A percentile compares a stretch with the other conserved stretches of the same genome.
phyloP scores from a whole-genome alignment of 2,329 filamentous ascomycete genomes.

The Dactylellina cionopaga region DNA sequence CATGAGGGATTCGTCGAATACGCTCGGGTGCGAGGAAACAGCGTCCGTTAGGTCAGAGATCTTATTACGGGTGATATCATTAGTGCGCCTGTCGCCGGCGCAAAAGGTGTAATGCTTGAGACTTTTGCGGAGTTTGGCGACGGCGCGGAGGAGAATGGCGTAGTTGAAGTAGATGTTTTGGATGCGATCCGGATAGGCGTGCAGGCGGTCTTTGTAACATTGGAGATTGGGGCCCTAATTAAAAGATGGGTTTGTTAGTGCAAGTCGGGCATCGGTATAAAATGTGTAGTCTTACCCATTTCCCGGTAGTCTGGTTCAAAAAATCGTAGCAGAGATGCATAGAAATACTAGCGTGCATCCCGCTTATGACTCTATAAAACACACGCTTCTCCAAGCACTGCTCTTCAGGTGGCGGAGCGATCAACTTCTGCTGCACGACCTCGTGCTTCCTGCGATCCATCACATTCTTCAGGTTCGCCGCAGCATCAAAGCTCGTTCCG shows the following conservation, averaged over 20 bases:
- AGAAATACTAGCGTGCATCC: constrained; percentile 98
- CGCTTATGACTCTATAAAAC: constrained; percentile 92
- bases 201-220: constrained; percentile 88
- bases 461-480: constrained; percentile 67
- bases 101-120: constrained; percentile 88
- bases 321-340: constrained; percentile 96
- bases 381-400: constrained; percentile 98
- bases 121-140: constrained; percentile 87
- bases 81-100: constrained; percentile 81
- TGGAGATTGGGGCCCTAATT: constrained; percentile 76
- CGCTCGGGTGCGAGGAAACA: constrained; percentile 67
- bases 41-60: constrained; percentile 80
- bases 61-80: constrained; percentile 80
- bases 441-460: constrained; percentile 57
- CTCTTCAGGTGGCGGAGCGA: constrained; percentile 80
- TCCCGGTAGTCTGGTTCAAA: constrained; percentile 90
- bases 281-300: constrained; percentile 70
- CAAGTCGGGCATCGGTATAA: neutral
- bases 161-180: constrained; percentile 99
- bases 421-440: constrained; percentile 57
- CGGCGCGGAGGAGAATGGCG: constrained; percentile 87
- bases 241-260: neutral
- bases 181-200: constrained; percentile 85
- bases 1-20: constrained; percentile 96
- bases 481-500: neutral